phyloP scores from a whole-genome alignment of 2,329 filamentous ascomycete genomes.

The Sporothrix brunneoviolacea region DNA sequence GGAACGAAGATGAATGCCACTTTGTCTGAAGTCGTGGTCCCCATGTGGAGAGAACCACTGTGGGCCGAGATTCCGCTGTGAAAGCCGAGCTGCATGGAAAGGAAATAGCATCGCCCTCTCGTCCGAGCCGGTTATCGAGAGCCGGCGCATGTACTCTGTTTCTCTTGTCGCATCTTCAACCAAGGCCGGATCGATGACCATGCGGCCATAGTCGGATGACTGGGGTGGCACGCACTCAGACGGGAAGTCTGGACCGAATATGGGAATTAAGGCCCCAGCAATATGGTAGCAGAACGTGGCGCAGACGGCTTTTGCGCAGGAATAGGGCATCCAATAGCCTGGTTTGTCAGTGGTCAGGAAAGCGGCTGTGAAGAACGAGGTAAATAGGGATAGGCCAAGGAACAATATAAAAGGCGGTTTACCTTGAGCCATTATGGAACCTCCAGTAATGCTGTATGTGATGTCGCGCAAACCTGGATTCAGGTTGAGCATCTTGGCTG shows the following conservation, averaged over 20 bases:
- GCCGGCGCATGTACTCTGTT: slow-evolving; percentile 35
- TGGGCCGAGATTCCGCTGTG: no score
- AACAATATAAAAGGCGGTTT: slow-evolving; percentile 19
- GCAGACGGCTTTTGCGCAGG: slow-evolving; percentile 78
- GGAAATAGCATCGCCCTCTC: background rate
- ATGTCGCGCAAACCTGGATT: slow-evolving; percentile 85
- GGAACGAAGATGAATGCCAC: no score
- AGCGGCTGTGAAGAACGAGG: background rate
- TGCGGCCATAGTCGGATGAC: slow-evolving; percentile 57
- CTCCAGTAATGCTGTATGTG: slow-evolving; percentile 89
- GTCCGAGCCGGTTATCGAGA: background rate
- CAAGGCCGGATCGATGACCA: slow-evolving; percentile 56
- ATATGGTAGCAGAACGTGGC: slow-evolving; percentile 85
- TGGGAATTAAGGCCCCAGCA: slow-evolving; percentile 75
- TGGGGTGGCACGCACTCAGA: slow-evolving; percentile 59
- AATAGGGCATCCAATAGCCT: slow-evolving; percentile 97
- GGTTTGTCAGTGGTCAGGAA: background rate
- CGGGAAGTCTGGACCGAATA: slow-evolving; percentile 82
- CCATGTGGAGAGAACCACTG: no score
- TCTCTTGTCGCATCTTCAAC: slow-evolving; percentile 47
- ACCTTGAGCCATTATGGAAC: slow-evolving; percentile 86
- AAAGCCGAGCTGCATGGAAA: background rate
- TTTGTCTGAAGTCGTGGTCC: no score
- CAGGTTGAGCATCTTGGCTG: slow-evolving; percentile 70
- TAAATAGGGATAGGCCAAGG: background rate